Percentiles rank a stretch among this genome's conserved stretches.
Conservation (phyloP, 495 filamentous ascomycete genomes). For the Pseudevernia furfuracea region DNA sequence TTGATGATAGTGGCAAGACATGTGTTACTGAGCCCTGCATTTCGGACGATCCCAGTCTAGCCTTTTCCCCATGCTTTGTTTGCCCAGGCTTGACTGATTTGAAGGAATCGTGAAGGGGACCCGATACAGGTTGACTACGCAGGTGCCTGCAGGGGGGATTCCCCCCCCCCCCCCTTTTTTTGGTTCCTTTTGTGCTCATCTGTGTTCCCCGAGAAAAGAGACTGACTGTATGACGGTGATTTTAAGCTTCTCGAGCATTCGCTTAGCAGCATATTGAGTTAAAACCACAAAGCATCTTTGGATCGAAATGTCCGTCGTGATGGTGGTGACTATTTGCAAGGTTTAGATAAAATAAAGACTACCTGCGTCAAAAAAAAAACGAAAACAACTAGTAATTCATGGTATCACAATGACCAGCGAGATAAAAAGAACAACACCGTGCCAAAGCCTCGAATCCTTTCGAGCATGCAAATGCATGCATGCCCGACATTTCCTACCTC, state of each 20-base stretch:
- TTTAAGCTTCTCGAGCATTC: neutral
- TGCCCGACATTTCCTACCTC: neutral
- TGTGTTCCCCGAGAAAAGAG: neutral
- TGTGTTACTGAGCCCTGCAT: too few relatives aligned
- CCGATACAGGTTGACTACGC: neutral
- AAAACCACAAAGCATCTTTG: neutral
- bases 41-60: too few relatives aligned
- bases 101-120: too few relatives aligned
- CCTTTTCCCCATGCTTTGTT: too few relatives aligned
- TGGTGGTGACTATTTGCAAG: neutral
- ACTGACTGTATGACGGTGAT: neutral
- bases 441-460: neutral
- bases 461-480: neutral
- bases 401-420: conserved; percentile 8
- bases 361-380: conserved; percentile 4
- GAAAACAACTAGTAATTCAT: conserved; percentile 13
- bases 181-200: neutral
- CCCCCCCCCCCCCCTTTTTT: neutral
- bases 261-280: too few relatives aligned
- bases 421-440: neutral
- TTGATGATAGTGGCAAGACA: too few relatives aligned
- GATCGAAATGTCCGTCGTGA: neutral
- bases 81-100: too few relatives aligned
- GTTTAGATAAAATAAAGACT: neutral
- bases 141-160: neutral